Conservation (phyloP, 768 basidiomycete species). For the Macrocybe gigantea region DNA sequence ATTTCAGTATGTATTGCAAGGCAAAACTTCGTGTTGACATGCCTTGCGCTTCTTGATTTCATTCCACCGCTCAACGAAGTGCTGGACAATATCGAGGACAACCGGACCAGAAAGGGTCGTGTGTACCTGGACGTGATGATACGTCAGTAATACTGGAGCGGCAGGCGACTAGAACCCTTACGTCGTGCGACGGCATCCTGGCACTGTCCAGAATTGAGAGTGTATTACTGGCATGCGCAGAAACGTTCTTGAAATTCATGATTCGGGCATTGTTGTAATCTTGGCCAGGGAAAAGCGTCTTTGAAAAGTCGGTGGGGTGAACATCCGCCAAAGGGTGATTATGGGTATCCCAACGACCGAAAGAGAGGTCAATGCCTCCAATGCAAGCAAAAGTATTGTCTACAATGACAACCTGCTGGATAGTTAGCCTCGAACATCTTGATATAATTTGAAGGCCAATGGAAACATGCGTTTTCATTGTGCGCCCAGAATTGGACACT, state of each 20-base stretch:
- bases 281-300: conserved; percentile 87
- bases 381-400: conserved; percentile 84
- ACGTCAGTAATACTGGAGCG: background rate
- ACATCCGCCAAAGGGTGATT: conserved; percentile 87
- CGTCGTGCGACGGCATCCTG: conserved; percentile 96
- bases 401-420: conserved; percentile 60
- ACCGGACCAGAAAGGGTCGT: conserved; percentile 77
- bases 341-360: conserved; percentile 95
- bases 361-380: conserved; percentile 93
- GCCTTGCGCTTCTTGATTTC: conserved; percentile 82
- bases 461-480: conserved; percentile 64
- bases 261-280: conserved; percentile 91
- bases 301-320: conserved; percentile 79
- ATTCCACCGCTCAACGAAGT: conserved; percentile 91
- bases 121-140: conserved; percentile 47
- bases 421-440: background rate
- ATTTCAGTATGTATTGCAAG: background rate
- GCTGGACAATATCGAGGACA: conserved; percentile 88
- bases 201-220: conserved; percentile 62
- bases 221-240: conserved; percentile 65
- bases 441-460: background rate
- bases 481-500: conserved; percentile 86
- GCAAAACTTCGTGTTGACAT: conserved; percentile 5
- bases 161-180: conserved; percentile 26
- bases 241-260: conserved; percentile 80